A percentile compares a stretch with the other conserved stretches of the same genome.
Conservation (phyloP, 371 early-diverging fungal species). For the Mucor indicus region DNA sequence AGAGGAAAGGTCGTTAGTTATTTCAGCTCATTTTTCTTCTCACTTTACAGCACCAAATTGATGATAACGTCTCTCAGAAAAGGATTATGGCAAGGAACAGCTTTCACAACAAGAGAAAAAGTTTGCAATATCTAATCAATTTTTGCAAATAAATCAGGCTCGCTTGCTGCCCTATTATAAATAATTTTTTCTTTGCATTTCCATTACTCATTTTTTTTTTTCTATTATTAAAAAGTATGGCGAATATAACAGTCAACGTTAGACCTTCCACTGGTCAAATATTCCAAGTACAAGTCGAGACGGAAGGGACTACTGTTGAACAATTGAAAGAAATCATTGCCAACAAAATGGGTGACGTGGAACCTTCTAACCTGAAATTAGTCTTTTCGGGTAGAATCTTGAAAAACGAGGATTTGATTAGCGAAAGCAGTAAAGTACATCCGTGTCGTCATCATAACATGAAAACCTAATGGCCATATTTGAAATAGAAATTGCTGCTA, state of each 20-base stretch:
- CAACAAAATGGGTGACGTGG: conserved; percentile 42
- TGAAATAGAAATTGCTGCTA: conserved; percentile 46
- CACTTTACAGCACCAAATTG: too few species aligned
- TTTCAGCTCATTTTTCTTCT: too few species aligned
- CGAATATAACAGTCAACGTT: conserved; percentile 32
- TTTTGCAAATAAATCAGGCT: too few species aligned
- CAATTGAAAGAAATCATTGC: conserved; percentile 62
- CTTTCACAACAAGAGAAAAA: too few species aligned
- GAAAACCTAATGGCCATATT: background rate
- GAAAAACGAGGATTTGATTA: conserved; percentile 63
- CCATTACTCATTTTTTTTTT: too few species aligned
- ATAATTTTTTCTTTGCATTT: too few species aligned
- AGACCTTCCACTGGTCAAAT: conserved; percentile 41
- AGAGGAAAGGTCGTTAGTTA: too few species aligned
- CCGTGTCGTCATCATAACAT: background rate
- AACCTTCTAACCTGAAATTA: conserved; percentile 57
- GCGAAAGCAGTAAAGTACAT: conserved; percentile 52
- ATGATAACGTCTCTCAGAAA: too few species aligned
- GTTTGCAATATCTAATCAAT: too few species aligned
- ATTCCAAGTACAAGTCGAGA: conserved; percentile 34
- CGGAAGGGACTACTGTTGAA: conserved; percentile 42
- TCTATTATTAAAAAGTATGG: conserved; percentile 2
- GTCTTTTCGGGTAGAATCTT: conserved; percentile 73
- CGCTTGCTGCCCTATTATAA: too few species aligned
- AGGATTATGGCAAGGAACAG: too few species aligned